Evolutionary conservation across 2,329 filamentous ascomycete genomes (phyloP).

Genomic region (Pseudogymnoascus sp.): DNA sequence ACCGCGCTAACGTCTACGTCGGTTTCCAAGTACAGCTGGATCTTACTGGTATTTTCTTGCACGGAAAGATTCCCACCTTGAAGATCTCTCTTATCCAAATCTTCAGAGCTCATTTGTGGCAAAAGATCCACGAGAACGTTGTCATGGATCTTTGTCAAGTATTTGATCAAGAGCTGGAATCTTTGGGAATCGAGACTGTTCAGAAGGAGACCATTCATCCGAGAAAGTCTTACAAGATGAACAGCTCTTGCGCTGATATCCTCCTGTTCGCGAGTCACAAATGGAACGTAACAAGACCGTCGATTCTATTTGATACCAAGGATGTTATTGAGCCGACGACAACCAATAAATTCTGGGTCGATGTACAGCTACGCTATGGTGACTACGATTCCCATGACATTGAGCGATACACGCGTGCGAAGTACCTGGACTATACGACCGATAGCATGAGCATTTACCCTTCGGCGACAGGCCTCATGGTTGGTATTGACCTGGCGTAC

Average conservation of each 20-base stretch:
- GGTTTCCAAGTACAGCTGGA: constrained; percentile 99
- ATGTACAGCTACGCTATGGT: constrained; percentile 91
- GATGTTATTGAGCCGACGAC: constrained; percentile 88
- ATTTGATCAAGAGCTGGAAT: constrained; percentile 94
- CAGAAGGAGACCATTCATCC: constrained; percentile 99
- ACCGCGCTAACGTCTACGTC: constrained; percentile 93
- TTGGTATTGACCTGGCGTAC: constrained; percentile 94
- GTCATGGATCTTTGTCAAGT: constrained; percentile 99
- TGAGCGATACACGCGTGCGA: constrained; percentile 92
- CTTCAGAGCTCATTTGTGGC: constrained; percentile 98
- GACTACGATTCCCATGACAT: constrained; percentile 99
- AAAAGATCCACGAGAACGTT: constrained; percentile 98
- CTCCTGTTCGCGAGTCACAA: constrained; percentile 95
- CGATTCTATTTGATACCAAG: constrained; percentile 90
- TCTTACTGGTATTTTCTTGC: constrained; percentile 95
- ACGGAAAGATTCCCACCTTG: constrained; percentile 95
- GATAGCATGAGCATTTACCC: constrained; percentile 99
- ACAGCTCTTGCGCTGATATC: constrained; percentile 96
- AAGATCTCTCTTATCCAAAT: constrained; percentile 99
- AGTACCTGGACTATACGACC: constrained; percentile 97
- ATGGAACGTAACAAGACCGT: constrained; percentile 95
- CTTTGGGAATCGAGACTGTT: constrained; percentile 90
- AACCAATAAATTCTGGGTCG: constrained; percentile 98
- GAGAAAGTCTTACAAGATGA: constrained; percentile 99
- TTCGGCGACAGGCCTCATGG: constrained; percentile 93